Percentiles rank a stretch among this genome's conserved stretches.
These are phyloP conservation scores for Striga asiatica DNA, from an alignment of 257 asterid species.

Conservation along the genomic window DNA sequence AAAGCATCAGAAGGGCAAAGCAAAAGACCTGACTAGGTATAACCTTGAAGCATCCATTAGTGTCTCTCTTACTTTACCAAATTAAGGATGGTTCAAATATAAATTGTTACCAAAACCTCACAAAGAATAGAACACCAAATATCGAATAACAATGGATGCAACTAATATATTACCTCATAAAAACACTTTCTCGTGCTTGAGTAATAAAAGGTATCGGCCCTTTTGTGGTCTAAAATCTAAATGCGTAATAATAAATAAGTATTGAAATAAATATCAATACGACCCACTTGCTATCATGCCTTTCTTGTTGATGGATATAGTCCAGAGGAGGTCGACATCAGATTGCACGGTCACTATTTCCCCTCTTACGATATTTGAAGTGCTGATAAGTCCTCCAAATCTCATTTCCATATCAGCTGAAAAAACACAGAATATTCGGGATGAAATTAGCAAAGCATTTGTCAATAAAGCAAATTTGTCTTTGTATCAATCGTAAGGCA, in stretches of 20 bases:
- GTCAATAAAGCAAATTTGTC: too few species aligned
- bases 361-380: conserved; percentile 61
- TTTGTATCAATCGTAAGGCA: too few species aligned
- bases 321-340: conserved; percentile 80
- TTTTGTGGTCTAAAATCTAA: too few species aligned
- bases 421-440: conserved; percentile 7
- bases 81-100: too few species aligned
- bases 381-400: conserved; percentile 82
- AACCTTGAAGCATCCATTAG: too few species aligned
- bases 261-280: conserved; percentile 3
- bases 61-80: too few species aligned
- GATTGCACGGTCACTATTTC: conserved; percentile 60
- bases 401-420: conserved; percentile 66
- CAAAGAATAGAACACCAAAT: conserved; percentile 5
- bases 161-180: background rate
- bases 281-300: conserved; percentile 14
- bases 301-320: conserved; percentile 51
- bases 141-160: conserved; percentile 11
- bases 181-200: background rate
- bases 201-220: background rate
- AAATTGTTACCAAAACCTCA: too few species aligned
- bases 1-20: too few species aligned
- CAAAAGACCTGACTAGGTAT: too few species aligned
- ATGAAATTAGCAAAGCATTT: too few species aligned
- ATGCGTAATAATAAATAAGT: too few species aligned